Evolutionary conservation across 768 basidiomycete genomes (phyloP), one percentile per base, ranked within the genome.

Genomic region (Clitopilus hobsonii): DNA sequence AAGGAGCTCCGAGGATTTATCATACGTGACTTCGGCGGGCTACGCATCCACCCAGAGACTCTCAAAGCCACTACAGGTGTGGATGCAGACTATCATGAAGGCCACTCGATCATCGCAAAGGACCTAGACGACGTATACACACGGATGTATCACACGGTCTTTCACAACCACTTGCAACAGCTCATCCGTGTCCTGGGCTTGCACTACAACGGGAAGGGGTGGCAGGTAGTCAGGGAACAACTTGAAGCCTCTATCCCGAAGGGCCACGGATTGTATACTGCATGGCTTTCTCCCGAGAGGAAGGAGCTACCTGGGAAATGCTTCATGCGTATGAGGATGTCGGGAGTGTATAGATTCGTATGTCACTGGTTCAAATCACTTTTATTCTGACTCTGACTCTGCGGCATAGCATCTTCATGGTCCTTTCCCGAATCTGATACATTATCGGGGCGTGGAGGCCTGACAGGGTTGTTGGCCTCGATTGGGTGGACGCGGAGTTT

Each of bases 81-180:
- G 11, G 71, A 78, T 48, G 60, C 80, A 3, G 77, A 80, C 54
- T 77, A 75, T 49, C 63, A 75, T 27, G 70, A 71, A 54, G 77
- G 78, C 2, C 77, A 80, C 61, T 76, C 77, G 23, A 79, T 83
- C 55, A 72, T 80, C 26, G 78, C 79, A 7, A 61, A 71, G 2
- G 76, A 77, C 29, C 65, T 81, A 29, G 79, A 83, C 49, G 82
- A 82, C 28, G 81, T 83, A 36, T 82, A 83, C 59, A 76, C 72
- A 30, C 72, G 78, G 52, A 78, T 81, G 74, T 83, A 83, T 59
- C 82, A 83, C 68, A 78, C 81, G 2, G 70, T 80, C 56, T 73
- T 83, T 52, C 80, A 83, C 66, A 83, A 82, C 57, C 82, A 84
- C 51, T 68, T 84, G 25, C 83, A 84, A 60, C 81, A 79, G 56